These are phyloP conservation scores for Tylopilus orsonianus DNA, from an alignment of 1,284 basidiomycete genomes.

Conservation along the genomic window DNA sequence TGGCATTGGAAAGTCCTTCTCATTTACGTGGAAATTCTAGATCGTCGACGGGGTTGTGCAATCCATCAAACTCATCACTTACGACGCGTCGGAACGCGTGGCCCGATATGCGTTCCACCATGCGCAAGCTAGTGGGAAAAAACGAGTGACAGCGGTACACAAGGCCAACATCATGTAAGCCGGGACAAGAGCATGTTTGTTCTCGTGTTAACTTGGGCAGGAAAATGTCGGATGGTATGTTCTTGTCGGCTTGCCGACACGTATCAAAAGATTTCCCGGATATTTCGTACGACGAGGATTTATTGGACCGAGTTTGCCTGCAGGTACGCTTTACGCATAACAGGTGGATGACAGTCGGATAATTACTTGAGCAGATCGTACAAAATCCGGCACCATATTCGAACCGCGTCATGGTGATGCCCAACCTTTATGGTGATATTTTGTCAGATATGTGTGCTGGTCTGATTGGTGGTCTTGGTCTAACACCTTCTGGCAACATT, in stretches of 20 bases:
- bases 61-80: constrained; percentile 99
- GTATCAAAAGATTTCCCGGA: constrained; percentile 97
- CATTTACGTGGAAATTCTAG: constrained; percentile 38
- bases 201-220: constrained; percentile 38
- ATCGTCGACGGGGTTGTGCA: constrained; percentile 98
- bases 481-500: constrained; percentile 99
- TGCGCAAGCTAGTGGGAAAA: constrained; percentile 83
- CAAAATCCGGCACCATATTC: constrained; percentile 93
- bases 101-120: constrained; percentile 99
- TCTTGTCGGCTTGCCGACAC: constrained; percentile 95
- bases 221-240: constrained; percentile 99
- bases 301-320: constrained; percentile 95
- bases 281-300: constrained; percentile 94
- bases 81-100: constrained; percentile 98
- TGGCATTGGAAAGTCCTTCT: background rate
- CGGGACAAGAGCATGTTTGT: constrained; percentile 5
- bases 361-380: constrained; percentile 59
- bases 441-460: constrained; percentile 99
- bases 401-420: constrained; percentile 99
- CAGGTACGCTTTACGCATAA: constrained; percentile 50
- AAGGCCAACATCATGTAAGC: constrained; percentile 98
- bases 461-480: constrained; percentile 95
- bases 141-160: constrained; percentile 97
- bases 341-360: constrained; percentile 2
- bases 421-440: constrained; percentile 98